Conservation (phyloP, 495 filamentous ascomycete species). For the Eremomyces bilateralis region DNA sequence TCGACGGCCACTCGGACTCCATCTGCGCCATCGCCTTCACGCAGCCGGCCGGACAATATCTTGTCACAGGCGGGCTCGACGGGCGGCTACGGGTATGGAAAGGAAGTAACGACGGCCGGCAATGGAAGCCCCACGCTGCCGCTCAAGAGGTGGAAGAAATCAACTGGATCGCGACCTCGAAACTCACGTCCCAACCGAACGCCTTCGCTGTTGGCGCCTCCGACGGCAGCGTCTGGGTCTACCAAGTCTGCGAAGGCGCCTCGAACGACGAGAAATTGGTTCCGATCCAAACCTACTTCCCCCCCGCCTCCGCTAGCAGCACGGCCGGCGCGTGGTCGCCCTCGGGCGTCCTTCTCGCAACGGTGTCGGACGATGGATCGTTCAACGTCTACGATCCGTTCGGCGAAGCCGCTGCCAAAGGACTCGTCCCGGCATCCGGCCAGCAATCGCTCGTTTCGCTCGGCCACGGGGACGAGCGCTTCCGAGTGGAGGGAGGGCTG, state of each 20-base stretch:
- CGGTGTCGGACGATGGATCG: constrained; percentile 70
- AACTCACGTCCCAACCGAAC: constrained; percentile 44
- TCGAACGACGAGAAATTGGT: constrained; percentile 26
- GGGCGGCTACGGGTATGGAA: constrained; percentile 28
- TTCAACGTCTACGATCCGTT: constrained; percentile 90
- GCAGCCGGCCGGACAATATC: constrained; percentile 57
- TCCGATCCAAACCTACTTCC: constrained; percentile 71
- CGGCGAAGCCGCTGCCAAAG: constrained; percentile 56
- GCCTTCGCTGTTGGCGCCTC: constrained; percentile 74
- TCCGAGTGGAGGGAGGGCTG: constrained; percentile 75
- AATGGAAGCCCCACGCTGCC: constrained; percentile 43
- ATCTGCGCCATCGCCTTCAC: constrained; percentile 75
- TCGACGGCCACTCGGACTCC: constrained; percentile 77
- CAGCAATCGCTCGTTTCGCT: constrained; percentile 56
- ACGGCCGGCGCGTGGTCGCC: constrained; percentile 83
- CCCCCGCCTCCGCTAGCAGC: constrained; percentile 66
- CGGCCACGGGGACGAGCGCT: constrained; percentile 69
- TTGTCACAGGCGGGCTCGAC: constrained; percentile 73
- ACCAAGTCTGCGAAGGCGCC: constrained; percentile 45
- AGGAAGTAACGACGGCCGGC: constrained; percentile 16
- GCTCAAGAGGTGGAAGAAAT: constrained; percentile 82
- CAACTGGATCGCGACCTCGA: constrained; percentile 72
- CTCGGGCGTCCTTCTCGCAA: constrained; percentile 73
- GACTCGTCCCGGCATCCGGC: constrained; percentile 41
- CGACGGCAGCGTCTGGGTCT: constrained; percentile 93